These are phyloP conservation scores for Termitomyces eurrhizus DNA, from an alignment of 768 basidiomycete species.

Conservation along the genomic window DNA sequence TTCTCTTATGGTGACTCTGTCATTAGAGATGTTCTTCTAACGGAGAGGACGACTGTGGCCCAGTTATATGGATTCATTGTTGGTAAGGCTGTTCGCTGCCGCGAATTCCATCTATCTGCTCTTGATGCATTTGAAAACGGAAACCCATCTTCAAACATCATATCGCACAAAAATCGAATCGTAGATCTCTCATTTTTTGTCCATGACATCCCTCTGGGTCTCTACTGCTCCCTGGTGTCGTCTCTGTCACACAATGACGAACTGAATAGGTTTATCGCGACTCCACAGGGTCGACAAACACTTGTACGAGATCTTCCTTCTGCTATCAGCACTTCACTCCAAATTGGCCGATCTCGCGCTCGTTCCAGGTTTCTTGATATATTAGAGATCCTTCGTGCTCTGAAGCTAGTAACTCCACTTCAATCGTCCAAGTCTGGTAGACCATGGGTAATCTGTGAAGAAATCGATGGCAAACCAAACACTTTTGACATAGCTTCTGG, in stretches of 20 bases:
- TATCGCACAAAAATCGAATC: constrained; percentile 53
- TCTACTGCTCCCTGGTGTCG: constrained; percentile 63
- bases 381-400: constrained; percentile 50
- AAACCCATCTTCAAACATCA: constrained; percentile 36
- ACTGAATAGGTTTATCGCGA: constrained; percentile 46
- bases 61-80: constrained; percentile 74
- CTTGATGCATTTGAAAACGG: constrained; percentile 42
- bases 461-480: constrained; percentile 38
- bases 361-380: constrained; percentile 59
- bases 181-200: constrained; percentile 57
- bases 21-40: constrained; percentile 59
- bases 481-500: constrained; percentile 41
- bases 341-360: constrained; percentile 56
- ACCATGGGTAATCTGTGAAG: constrained; percentile 44
- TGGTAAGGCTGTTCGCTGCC: constrained; percentile 61
- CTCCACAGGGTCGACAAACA: constrained; percentile 43
- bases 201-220: constrained; percentile 59
- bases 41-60: constrained; percentile 64
- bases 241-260: constrained; percentile 53
- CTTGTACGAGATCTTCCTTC: constrained; percentile 52
- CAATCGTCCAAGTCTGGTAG: constrained; percentile 34
- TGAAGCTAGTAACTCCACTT: constrained; percentile 62
- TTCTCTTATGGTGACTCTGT: constrained; percentile 49
- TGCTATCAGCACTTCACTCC: constrained; percentile 45
- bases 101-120: constrained; percentile 57